phyloP scores from a whole-genome alignment of 2,329 filamentous ascomycete genomes.

The Aspergillus sergii region DNA sequence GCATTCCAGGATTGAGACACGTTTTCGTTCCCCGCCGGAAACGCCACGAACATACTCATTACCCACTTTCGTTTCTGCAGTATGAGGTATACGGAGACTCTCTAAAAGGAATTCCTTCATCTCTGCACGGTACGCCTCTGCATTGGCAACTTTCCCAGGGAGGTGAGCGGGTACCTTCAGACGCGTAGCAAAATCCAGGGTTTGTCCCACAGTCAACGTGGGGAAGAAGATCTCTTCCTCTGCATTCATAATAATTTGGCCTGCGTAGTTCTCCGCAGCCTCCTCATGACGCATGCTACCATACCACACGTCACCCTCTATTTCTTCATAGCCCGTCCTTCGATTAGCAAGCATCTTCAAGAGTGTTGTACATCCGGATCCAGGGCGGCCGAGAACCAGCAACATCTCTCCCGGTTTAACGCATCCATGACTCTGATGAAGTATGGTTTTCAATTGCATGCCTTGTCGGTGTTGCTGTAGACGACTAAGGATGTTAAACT shows the following conservation, averaged over 20 bases:
- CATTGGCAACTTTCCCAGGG: neutral
- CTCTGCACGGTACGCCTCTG: neutral
- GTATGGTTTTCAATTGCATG: conserved; percentile 49
- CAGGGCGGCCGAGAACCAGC: conserved; percentile 67
- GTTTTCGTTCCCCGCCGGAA: conserved; percentile 68
- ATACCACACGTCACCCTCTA: conserved; percentile 41
- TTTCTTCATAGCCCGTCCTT: conserved; percentile 57
- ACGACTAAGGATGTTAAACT: neutral
- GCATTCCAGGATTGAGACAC: conserved; percentile 68
- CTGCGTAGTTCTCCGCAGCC: conserved; percentile 50
- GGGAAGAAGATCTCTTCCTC: conserved; percentile 56
- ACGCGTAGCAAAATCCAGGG: conserved; percentile 44
- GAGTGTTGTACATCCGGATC: conserved; percentile 69
- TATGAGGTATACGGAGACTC: conserved; percentile 3
- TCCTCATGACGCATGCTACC: conserved; percentile 18
- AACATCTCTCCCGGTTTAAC: conserved; percentile 72
- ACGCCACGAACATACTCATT: conserved; percentile 66
- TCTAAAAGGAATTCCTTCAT: conserved; percentile 3
- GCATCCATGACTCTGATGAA: conserved; percentile 65
- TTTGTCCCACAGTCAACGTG: conserved; percentile 51
- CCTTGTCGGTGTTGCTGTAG: neutral
- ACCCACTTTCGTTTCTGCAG: conserved; percentile 61
- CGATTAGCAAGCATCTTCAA: conserved; percentile 69
- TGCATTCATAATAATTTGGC: conserved; percentile 59
- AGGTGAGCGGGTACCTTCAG: conserved; percentile 2